phyloP scores from a whole-genome alignment of 306 rosid species.

The Oxytropis ochrocephala region DNA sequence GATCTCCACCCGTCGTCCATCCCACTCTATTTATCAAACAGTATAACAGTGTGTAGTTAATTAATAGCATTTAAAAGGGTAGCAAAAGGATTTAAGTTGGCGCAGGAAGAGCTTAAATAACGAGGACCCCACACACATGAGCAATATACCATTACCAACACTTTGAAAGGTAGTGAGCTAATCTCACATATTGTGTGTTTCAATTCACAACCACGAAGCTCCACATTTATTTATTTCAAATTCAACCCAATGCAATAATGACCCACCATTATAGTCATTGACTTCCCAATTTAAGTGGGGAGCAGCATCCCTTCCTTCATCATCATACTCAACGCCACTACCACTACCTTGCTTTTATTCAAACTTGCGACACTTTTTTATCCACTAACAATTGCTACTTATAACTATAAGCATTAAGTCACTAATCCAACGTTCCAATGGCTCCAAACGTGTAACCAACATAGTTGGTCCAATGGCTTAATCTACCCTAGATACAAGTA shows the following conservation, averaged over 20 bases:
- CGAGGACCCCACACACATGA: constrained; percentile 21
- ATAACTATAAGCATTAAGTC: neutral
- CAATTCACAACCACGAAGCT: constrained; percentile 20
- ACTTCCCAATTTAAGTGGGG: constrained; percentile 5
- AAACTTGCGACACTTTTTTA: neutral
- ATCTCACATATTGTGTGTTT: constrained; percentile 19
- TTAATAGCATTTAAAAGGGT: constrained; percentile 20
- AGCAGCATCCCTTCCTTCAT: constrained; percentile 12
- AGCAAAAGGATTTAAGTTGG: constrained; percentile 1
- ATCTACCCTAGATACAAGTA: no score
- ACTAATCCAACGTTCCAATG: neutral
- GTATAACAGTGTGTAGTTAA: neutral
- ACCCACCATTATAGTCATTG: constrained; percentile 5
- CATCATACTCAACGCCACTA: constrained; percentile 9
- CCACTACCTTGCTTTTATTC: constrained; percentile 11
- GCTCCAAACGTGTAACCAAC: no score
- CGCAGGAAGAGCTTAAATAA: constrained; percentile 23
- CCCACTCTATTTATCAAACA: neutral
- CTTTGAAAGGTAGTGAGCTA: neutral
- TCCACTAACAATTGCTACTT: neutral
- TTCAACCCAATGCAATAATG: neutral
- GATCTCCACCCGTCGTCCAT: neutral
- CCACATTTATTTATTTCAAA: constrained; percentile 9
- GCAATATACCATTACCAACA: neutral
- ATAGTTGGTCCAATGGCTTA: neutral